phyloP scores from a whole-genome alignment of 1,139 yeast genomes.

The Sugiyamaella pinicola region DNA sequence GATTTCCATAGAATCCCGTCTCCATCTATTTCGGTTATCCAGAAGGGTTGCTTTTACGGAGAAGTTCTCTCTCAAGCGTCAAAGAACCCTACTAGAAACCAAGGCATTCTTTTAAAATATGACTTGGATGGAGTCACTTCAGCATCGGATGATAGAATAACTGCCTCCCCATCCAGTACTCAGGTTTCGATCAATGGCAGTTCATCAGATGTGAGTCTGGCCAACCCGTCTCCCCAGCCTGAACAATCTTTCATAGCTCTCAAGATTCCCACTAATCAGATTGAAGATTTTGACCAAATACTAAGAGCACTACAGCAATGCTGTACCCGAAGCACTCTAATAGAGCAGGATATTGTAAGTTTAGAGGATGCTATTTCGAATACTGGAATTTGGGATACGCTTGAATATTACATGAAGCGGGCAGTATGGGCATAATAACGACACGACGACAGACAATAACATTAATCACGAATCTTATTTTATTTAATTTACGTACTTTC shows the following conservation, averaged over 20 bases:
- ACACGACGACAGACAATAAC: not conserved
- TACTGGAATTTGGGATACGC: constrained; percentile 40
- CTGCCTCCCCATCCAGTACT: not conserved
- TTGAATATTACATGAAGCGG: constrained; percentile 43
- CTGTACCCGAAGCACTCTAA: constrained; percentile 34
- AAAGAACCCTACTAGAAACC: constrained; percentile 30
- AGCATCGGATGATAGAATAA: constrained; percentile 13
- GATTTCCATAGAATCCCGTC: constrained; percentile 30
- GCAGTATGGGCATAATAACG: constrained; percentile 43
- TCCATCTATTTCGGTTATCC: constrained; percentile 21
- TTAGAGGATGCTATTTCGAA: constrained; percentile 42
- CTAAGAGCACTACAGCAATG: constrained; percentile 39
- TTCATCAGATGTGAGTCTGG: not conserved
- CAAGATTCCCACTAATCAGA: constrained; percentile 34
- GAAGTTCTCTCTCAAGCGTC: constrained; percentile 38
- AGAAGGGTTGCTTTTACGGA: constrained; percentile 32
- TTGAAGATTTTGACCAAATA: constrained; percentile 31
- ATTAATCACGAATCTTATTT: too few species aligned
- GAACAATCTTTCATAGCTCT: constrained; percentile 34
- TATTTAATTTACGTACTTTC: too few species aligned
- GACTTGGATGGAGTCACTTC: constrained; percentile 15
- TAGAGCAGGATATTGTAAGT: constrained; percentile 40
- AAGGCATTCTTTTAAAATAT: constrained; percentile 33
- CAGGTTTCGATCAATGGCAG: not conserved
- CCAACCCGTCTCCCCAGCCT: not conserved